Evolutionary conservation across 2,329 filamentous ascomycete species (phyloP).

Genomic region (Aspergillus arachidicola): DNA sequence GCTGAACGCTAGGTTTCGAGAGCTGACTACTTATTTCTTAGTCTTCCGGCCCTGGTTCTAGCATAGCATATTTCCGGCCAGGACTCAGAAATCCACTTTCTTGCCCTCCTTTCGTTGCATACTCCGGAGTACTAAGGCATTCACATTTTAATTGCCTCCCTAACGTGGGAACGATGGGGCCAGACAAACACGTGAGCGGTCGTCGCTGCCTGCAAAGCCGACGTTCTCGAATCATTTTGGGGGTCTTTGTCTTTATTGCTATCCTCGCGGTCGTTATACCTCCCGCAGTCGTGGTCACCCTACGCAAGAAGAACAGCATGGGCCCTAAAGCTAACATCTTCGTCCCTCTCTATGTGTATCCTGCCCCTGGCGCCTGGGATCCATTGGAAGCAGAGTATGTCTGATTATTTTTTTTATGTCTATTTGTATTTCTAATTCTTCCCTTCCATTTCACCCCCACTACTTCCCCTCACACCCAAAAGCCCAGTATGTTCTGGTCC

Average conservation of each 20-base stretch:
- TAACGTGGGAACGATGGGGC: slow-evolving; percentile 22
- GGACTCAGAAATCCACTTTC: slow-evolving; percentile 21
- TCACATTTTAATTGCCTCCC: slow-evolving; percentile 12
- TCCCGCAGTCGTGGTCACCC: slow-evolving; percentile 36
- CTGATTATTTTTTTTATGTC: slow-evolving; percentile 12
- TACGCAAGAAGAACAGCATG: slow-evolving; percentile 38
- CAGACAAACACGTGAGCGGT: slow-evolving; percentile 38
- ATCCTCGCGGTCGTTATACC: slow-evolving; percentile 37
- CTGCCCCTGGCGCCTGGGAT: slow-evolving; percentile 50
- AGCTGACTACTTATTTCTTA: slow-evolving; percentile 25
- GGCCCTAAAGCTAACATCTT: slow-evolving; percentile 46
- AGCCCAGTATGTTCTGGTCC: slow-evolving; percentile 6
- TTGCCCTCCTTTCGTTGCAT: slow-evolving; percentile 12
- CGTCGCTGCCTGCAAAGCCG: slow-evolving; percentile 30
- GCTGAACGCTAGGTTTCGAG: slow-evolving; percentile 15
- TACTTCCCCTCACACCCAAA: slow-evolving; percentile 4
- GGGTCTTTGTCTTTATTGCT: slow-evolving; percentile 30
- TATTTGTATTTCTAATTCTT: slow-evolving; percentile 11
- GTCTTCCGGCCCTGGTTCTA: slow-evolving; percentile 16
- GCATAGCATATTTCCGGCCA: slow-evolving; percentile 15
- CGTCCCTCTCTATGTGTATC: slow-evolving; percentile 55
- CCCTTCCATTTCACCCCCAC: neutral
- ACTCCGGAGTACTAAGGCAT: slow-evolving; percentile 15
- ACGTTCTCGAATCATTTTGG: slow-evolving; percentile 32
- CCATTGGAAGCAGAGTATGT: slow-evolving; percentile 49